Evolutionary conservation across 1,284 basidiomycete genomes (phyloP).

Genomic region (Cryptococcus depauperatus): DNA sequence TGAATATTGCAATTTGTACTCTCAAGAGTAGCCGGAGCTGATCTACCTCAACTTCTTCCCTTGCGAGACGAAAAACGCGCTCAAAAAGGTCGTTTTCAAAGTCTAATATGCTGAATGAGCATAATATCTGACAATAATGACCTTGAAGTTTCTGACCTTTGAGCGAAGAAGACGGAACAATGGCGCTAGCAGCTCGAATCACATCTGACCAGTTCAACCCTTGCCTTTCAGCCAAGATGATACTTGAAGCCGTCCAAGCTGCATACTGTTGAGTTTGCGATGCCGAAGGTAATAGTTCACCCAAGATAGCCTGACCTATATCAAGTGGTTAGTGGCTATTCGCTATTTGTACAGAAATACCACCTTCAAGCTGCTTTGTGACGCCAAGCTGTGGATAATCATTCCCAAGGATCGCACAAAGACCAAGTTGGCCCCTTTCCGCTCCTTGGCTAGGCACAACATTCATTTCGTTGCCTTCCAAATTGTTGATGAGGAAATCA

Average conservation of each 20-base stretch:
- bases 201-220: slow-evolving; percentile 32
- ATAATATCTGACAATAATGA: not conserved
- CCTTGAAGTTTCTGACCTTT: not conserved
- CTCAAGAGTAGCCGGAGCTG: slow-evolving; percentile 20
- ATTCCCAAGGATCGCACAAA: slow-evolving; percentile 19
- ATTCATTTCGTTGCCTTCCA: slow-evolving; percentile 6
- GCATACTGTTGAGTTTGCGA: slow-evolving; percentile 4
- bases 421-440: slow-evolving; percentile 25
- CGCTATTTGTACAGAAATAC: not conserved
- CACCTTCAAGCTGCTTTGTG: slow-evolving; percentile 11
- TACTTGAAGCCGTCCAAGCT: slow-evolving; percentile 16
- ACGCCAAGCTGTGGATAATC: slow-evolving; percentile 8
- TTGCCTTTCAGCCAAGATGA: slow-evolving; percentile 24
- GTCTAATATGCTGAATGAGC: not conserved
- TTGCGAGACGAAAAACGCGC: slow-evolving; percentile 2
- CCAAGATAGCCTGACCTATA: not conserved
- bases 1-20: slow-evolving; percentile 30
- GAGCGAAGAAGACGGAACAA: not conserved
- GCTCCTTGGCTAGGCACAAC: slow-evolving; percentile 21
- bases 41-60: slow-evolving; percentile 9
- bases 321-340: not conserved
- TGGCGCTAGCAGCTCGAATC: slow-evolving; percentile 15
- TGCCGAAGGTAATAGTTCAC: not conserved
- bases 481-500: slow-evolving; percentile 3
- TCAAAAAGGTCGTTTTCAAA: slow-evolving; percentile 6